Conservation (phyloP, 768 basidiomycete genomes). For the Amanita thiersii region DNA sequence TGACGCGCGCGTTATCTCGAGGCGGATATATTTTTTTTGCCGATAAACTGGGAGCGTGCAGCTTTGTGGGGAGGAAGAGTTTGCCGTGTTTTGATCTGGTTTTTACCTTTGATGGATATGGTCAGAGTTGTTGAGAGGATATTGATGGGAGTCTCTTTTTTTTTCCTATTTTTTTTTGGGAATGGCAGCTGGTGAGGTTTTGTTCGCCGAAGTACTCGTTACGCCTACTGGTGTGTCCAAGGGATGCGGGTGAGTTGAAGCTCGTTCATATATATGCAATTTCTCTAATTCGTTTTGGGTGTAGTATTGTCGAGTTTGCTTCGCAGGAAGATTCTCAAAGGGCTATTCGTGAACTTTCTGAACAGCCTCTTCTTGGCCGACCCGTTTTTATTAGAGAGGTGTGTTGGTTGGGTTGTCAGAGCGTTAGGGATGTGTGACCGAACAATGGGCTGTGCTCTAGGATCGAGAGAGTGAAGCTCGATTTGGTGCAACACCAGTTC, state of each 20-base stretch:
- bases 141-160: conserved; percentile 84
- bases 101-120: conserved; percentile 40
- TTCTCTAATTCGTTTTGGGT: not conserved
- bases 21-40: conserved; percentile 19
- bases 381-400: conserved; percentile 98
- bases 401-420: no score
- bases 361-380: conserved; percentile 83
- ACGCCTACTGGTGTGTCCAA: conserved; percentile 97
- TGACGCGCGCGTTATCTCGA: no score
- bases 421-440: no score
- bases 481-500: conserved; percentile 92
- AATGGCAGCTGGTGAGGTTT: conserved; percentile 97
- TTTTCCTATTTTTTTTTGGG: conserved; percentile 71
- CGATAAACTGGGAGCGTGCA: conserved; percentile 33
- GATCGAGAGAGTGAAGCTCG: conserved; percentile 96
- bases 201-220: conserved; percentile 98
- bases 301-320: conserved; percentile 91
- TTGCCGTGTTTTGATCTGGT: conserved; percentile 26
- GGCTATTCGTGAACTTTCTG: conserved; percentile 85
- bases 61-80: conserved; percentile 28
- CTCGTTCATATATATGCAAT: no score
- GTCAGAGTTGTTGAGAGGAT: conserved; percentile 71
- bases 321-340: conserved; percentile 85
- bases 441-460: no score
- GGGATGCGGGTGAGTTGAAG: conserved; percentile 86